phyloP scores from a whole-genome alignment of 225 moss, liverwort and hornwort species.

The Ulota crispa region DNA sequence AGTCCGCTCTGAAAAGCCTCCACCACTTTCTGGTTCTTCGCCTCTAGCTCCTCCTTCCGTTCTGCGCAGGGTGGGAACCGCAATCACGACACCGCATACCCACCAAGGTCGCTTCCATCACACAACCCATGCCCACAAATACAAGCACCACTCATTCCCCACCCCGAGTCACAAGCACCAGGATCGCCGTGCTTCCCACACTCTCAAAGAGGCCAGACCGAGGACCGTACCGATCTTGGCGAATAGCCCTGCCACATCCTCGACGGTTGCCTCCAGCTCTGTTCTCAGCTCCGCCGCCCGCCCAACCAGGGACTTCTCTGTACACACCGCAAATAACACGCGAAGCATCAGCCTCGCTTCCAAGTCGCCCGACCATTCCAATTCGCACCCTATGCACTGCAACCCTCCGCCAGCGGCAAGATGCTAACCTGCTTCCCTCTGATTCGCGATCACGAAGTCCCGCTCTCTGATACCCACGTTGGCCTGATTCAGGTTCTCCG shows the following conservation, averaged over 20 bases:
- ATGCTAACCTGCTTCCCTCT: conserved; percentile 68
- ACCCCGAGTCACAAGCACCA: neutral
- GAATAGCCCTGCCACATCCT: conserved; percentile 79
- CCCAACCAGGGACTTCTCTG: conserved; percentile 75
- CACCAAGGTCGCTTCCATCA: neutral
- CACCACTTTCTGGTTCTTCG: conserved; percentile 67
- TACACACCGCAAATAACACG: neutral
- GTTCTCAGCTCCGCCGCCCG: conserved; percentile 68
- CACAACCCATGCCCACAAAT: neutral
- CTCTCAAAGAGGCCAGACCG: neutral
- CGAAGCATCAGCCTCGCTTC: neutral
- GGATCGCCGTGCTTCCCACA: neutral
- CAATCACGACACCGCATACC: neutral
- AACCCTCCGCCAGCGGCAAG: neutral
- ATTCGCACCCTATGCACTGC: neutral
- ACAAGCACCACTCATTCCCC: neutral
- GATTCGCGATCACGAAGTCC: conserved; percentile 70
- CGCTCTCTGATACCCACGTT: conserved; percentile 62
- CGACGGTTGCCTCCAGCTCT: conserved; percentile 75
- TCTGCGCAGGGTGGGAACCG: conserved; percentile 45
- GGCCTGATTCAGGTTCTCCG: conserved; percentile 60
- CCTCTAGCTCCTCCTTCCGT: conserved; percentile 70
- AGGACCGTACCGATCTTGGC: conserved; percentile 67
- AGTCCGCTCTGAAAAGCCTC: conserved; percentile 64
- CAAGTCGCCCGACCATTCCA: neutral